These are phyloP conservation scores for Chromera velia DNA, from an alignment of 73 alveolate genomes.

Conservation along the genomic window DNA sequence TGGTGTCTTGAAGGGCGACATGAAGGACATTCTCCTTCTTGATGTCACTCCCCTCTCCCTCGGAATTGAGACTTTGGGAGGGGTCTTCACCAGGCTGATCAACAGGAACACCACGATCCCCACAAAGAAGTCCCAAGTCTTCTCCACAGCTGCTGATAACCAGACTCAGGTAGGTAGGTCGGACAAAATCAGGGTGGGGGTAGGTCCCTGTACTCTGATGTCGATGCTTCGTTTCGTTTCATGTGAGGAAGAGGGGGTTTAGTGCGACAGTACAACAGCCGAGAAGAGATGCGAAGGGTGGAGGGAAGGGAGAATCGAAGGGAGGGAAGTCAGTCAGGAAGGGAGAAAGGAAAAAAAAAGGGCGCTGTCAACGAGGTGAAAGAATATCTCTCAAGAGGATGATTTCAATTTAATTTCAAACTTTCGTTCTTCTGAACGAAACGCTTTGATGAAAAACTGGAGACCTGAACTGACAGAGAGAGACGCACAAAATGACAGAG, in stretches of 20 bases:
- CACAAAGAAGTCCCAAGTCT: constrained; percentile 83
- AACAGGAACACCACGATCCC: constrained; percentile 95
- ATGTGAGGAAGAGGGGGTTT: neutral
- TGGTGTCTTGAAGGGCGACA: constrained; percentile 83
- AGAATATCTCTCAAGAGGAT: too few species aligned
- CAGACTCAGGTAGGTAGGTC: constrained; percentile 89
- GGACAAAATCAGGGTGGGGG: too few species aligned
- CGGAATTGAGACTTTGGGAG: constrained; percentile 67
- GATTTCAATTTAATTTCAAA: too few species aligned
- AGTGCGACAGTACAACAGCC: neutral
- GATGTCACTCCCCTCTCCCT: constrained; percentile 73
- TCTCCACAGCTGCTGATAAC: constrained; percentile 90
- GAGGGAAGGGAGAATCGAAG: neutral
- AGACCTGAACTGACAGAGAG: too few species aligned
- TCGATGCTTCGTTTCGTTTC: neutral
- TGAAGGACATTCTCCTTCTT: constrained; percentile 60
- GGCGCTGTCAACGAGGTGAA: too few species aligned
- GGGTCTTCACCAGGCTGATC: constrained; percentile 80
- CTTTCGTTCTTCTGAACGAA: too few species aligned
- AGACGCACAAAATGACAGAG: too few species aligned
- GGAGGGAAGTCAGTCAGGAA: neutral
- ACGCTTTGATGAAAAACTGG: too few species aligned
- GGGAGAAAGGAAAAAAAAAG: too few species aligned
- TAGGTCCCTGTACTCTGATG: neutral
- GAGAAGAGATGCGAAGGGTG: neutral